Conservation (phyloP, 768 basidiomycete genomes). For the Termitomyces sp. region DNA sequence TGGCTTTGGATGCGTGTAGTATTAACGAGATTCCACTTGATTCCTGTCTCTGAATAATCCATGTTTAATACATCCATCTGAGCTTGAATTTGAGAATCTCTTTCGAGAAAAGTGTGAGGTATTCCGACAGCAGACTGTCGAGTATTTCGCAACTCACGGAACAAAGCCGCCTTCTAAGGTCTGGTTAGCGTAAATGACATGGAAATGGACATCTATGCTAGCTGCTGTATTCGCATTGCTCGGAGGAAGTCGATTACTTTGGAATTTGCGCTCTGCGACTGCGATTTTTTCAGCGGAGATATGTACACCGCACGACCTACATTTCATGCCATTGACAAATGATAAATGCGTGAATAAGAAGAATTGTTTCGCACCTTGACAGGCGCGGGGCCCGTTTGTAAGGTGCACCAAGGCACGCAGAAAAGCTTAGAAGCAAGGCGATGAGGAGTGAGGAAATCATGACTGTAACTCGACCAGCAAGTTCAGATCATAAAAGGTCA, state of each 20-base stretch:
- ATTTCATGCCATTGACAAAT: background rate
- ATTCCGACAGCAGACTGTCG: background rate
- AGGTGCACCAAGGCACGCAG: conserved; percentile 11
- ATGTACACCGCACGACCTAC: conserved; percentile 31
- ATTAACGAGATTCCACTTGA: conserved; percentile 34
- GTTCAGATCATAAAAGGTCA: conserved; percentile 10
- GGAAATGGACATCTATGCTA: conserved; percentile 35
- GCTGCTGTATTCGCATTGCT: conserved; percentile 21
- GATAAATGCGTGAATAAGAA: too few relatives aligned
- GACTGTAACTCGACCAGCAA: conserved; percentile 8
- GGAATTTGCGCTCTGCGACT: conserved; percentile 33
- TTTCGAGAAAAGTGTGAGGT: background rate
- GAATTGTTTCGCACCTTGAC: background rate
- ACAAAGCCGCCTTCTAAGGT: conserved; percentile 33
- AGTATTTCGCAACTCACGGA: conserved; percentile 22
- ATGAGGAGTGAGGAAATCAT: conserved; percentile 13
- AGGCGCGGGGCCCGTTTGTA: conserved; percentile 1
- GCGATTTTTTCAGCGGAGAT: conserved; percentile 26
- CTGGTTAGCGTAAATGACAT: conserved; percentile 36
- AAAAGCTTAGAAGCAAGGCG: conserved; percentile 13
- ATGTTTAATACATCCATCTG: conserved; percentile 35
- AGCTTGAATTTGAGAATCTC: conserved; percentile 24
- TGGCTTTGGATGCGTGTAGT: conserved; percentile 36
- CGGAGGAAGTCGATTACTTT: conserved; percentile 23
- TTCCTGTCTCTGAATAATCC: conserved; percentile 32